Conservation (phyloP, 1,139 yeast species). For the Magnusiomyces fungicola region DNA sequence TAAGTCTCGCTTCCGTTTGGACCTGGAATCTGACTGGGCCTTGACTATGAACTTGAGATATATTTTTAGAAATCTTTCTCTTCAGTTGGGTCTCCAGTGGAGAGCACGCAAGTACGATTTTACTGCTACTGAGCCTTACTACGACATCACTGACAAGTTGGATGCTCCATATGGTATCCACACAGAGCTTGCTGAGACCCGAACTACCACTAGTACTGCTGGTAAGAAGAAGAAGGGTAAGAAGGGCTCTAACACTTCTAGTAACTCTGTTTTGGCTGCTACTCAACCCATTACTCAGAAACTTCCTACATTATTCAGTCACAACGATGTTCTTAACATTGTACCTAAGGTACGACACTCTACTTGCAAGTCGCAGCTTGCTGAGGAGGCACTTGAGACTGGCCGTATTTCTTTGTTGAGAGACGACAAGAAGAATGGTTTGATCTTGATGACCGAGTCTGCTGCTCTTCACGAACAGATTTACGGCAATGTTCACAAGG, state of each 20-base stretch:
- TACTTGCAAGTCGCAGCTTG: constrained; percentile 54
- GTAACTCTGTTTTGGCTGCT: constrained; percentile 21
- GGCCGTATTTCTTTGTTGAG: constrained; percentile 28
- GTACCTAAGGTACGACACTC: constrained; percentile 72
- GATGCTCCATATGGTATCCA: constrained; percentile 24
- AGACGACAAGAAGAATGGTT: constrained; percentile 31
- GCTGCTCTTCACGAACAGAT: constrained; percentile 72
- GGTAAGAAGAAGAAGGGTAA: constrained; percentile 36
- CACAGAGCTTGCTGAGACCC: constrained; percentile 34
- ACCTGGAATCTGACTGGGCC: constrained; percentile 44
- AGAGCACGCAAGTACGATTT: constrained; percentile 45
- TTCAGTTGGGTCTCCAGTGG: constrained; percentile 87
- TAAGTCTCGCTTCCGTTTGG: constrained; percentile 46
- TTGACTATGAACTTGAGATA: constrained; percentile 26
- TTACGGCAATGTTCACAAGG: constrained; percentile 73
- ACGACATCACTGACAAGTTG: constrained; percentile 15
- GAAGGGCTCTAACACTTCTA: constrained; percentile 20
- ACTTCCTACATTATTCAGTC: constrained; percentile 23
- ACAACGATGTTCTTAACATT: constrained; percentile 56
- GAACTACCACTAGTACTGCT: constrained; percentile 19
- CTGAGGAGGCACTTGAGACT: constrained; percentile 72
- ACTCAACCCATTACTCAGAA: constrained; percentile 27
- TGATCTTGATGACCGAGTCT: constrained; percentile 55
- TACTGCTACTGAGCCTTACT: constrained; percentile 21
- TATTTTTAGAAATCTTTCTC: constrained; percentile 64